Base-by-base conservation (phyloP, 768 basidiomycete species). In the Antrodiella citrinella region DNA sequence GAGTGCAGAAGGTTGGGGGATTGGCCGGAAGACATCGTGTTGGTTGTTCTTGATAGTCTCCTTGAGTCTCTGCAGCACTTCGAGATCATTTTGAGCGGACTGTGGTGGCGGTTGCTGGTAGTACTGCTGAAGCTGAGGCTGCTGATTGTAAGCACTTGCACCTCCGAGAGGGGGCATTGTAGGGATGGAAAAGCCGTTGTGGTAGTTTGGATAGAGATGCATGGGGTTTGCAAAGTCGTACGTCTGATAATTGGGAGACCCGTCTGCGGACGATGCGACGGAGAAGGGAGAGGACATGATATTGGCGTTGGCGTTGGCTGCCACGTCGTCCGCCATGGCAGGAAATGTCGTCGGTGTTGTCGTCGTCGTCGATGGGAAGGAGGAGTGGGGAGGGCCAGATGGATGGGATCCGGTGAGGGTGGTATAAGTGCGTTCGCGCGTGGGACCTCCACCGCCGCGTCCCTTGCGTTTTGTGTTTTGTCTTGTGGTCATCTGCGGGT, bases 31-130 rank as follows among this genome's bases (percentile, higher is more conserved):
- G 57, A 80, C 71, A 49, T 84, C 78, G 64, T 90, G 86, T 60
- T 90, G 86, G 45, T 77, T 78, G 25, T 71, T 73, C 60, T 81
- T 83, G 65, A 90, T 89, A 49, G 76, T 69, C 20, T 78, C 69
- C 64, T 90, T 89, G 64, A 90, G 79, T 50, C 80, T 80, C 66
- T 88, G 80, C 52, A 90, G 74, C 25, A 82, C 74, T 62, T 87
- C 83, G 54, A 89, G 75, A 67, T 88, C 87, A 60, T 71, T 74
- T 58, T 78, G 72, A 5, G 81, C 84, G 19, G 76, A 72, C 4
- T 45, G 39, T 18, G 25, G 52, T 19, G 51, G 50, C n/a, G 52
- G n/a, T 59, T 57, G 59, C 49, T 53, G 53, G 55, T 25, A 52
- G 21, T 35, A 35, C 15, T 35, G 30, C 7, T 13, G 21, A 26